Evolutionary conservation across 2,329 filamentous ascomycete species (phyloP).

Genomic region (Cladosporium cucumerinum): DNA sequence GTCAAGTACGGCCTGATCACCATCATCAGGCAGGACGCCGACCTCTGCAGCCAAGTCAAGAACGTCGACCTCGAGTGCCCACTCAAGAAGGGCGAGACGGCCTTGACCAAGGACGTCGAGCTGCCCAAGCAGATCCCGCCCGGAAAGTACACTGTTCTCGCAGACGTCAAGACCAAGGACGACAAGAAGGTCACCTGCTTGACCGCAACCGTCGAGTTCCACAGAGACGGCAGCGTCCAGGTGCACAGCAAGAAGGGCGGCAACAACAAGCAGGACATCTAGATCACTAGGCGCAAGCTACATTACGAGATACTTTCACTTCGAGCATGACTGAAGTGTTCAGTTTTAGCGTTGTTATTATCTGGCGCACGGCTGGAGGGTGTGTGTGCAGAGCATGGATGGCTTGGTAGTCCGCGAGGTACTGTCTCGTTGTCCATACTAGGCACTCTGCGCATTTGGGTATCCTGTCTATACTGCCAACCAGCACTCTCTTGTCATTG

Average conservation of each 20-base stretch:
- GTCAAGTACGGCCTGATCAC: conserved; percentile 96
- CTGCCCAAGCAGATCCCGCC: conserved; percentile 84
- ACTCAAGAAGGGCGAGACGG: conserved; percentile 70
- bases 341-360: conserved; percentile 18
- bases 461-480: conserved; percentile 20
- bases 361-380: background rate
- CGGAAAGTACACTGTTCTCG: conserved; percentile 83
- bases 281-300: background rate
- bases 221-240: conserved; percentile 32
- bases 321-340: conserved; percentile 24
- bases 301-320: background rate
- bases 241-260: conserved; percentile 3
- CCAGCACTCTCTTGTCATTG: background rate
- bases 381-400: conserved; percentile 6
- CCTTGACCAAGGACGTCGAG: conserved; percentile 74
- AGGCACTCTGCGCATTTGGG: conserved; percentile 11
- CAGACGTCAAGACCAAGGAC: conserved; percentile 76
- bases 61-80: conserved; percentile 90
- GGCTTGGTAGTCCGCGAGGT: conserved; percentile 6
- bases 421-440: conserved; percentile 12
- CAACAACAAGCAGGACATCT: conserved; percentile 13
- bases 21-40: conserved; percentile 73
- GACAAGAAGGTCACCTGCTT: conserved; percentile 83
- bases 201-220: conserved; percentile 68
- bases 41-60: conserved; percentile 83